Evolutionary conservation across 495 filamentous ascomycete genomes (phyloP).

Genomic region (Penicillium riverlandense): DNA sequence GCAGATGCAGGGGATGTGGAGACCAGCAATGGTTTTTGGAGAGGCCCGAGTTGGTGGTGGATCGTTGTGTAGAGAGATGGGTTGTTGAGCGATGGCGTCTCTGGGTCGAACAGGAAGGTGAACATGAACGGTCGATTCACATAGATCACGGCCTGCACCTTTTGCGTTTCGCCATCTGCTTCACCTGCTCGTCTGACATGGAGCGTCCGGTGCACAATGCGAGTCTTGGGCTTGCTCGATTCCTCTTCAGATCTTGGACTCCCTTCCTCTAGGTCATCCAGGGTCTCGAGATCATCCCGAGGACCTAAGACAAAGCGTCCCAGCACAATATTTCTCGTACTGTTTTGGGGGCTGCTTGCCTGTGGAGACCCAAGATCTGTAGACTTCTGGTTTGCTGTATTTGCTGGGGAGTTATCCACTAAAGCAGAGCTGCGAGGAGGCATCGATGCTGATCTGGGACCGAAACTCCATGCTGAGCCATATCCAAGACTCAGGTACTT

Average conservation of each 20-base stretch:
- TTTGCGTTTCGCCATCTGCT: slow-evolving; percentile 20
- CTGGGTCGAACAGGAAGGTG: slow-evolving; percentile 74
- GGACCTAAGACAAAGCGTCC: slow-evolving; percentile 19
- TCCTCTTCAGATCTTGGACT: slow-evolving; percentile 14
- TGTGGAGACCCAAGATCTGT: neutral
- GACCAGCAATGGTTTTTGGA: slow-evolving; percentile 61
- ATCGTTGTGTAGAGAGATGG: slow-evolving; percentile 72
- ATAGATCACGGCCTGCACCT: slow-evolving; percentile 68
- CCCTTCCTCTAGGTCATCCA: slow-evolving; percentile 22
- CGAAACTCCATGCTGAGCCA: slow-evolving; percentile 49
- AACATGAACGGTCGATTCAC: slow-evolving; percentile 82
- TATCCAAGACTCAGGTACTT: slow-evolving; percentile 58
- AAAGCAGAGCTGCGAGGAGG: slow-evolving; percentile 6
- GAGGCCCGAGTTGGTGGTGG: slow-evolving; percentile 71
- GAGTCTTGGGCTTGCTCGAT: slow-evolving; percentile 21
- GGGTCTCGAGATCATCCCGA: slow-evolving; percentile 18
- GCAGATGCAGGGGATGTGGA: slow-evolving; percentile 56
- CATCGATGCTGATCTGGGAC: slow-evolving; percentile 19
- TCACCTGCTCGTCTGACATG: slow-evolving; percentile 29
- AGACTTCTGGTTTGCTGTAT: neutral
- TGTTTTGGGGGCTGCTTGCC: neutral
- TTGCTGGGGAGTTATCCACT: neutral
- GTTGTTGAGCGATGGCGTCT: slow-evolving; percentile 57
- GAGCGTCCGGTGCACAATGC: slow-evolving; percentile 44
- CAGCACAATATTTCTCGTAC: neutral